Percentiles rank a stretch among this genome's conserved stretches.
Evolutionary conservation across 2,329 filamentous ascomycete genomes (phyloP).

Genomic region (Cadophora gregata): DNA sequence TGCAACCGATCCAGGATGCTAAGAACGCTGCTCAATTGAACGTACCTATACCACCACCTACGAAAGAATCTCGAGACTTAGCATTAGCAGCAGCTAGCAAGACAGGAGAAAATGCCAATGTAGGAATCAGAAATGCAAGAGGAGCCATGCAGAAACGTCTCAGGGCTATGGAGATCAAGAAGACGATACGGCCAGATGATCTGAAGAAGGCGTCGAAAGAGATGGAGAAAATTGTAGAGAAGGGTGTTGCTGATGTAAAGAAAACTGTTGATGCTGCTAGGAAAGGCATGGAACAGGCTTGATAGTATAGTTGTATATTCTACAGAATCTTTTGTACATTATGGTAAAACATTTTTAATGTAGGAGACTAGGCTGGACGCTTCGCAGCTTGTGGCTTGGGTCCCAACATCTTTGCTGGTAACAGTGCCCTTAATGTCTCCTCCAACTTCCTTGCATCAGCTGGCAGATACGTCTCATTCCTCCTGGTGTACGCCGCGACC

Average conservation of each 20-base stretch:
- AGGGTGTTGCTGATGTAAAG: conserved; percentile 44
- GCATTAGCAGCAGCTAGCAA: conserved; percentile 42
- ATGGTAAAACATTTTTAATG: conserved; percentile 13
- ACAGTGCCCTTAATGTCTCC: conserved; percentile 39
- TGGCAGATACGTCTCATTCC: conserved; percentile 44
- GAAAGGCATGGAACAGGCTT: conserved; percentile 43
- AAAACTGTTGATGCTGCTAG: conserved; percentile 46
- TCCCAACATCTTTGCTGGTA: conserved; percentile 30
- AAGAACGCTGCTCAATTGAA: conserved; percentile 57
- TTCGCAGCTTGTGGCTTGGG: conserved; percentile 23
- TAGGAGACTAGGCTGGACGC: not conserved
- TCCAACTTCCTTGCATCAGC: conserved; percentile 39
- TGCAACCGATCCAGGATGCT: conserved; percentile 55
- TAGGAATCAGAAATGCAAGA: conserved; percentile 42
- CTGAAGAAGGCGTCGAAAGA: conserved; percentile 48
- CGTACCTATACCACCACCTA: conserved; percentile 62
- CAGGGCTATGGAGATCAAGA: conserved; percentile 45
- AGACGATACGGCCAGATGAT: conserved; percentile 46
- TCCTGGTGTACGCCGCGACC: conserved; percentile 36
- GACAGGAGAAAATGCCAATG: conserved; percentile 42
- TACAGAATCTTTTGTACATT: conserved; percentile 32
- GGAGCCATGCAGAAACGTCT: conserved; percentile 46
- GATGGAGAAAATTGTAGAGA: conserved; percentile 48
- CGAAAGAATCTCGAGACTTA: conserved; percentile 56
- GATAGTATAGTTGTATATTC: conserved; percentile 23